These are phyloP conservation scores for Magnusiomyces sp. DNA, from an alignment of 1,139 yeast genomes.

Conservation along the genomic window DNA sequence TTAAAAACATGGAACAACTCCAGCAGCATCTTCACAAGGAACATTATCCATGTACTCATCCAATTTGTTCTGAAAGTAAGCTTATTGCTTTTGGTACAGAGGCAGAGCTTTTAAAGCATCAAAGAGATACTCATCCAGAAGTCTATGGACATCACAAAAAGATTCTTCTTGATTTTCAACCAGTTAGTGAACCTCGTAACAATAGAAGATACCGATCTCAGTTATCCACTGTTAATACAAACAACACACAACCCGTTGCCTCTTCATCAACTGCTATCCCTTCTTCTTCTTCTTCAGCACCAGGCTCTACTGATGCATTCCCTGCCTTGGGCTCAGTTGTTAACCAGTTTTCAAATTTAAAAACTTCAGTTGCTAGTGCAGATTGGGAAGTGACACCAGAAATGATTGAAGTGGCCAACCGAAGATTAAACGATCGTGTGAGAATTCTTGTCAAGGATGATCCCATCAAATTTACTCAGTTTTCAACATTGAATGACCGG, in stretches of 20 bases:
- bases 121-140: slow-evolving; percentile 74
- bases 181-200: slow-evolving; percentile 9
- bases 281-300: slow-evolving; percentile 17
- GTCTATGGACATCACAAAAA: slow-evolving; percentile 30
- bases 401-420: slow-evolving; percentile 41
- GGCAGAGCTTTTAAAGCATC: slow-evolving; percentile 79
- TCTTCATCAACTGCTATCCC: slow-evolving; percentile 18
- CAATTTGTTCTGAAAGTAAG: slow-evolving; percentile 75
- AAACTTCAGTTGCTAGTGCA: slow-evolving; percentile 3
- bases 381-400: slow-evolving; percentile 32
- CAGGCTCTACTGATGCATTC: no score
- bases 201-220: slow-evolving; percentile 53
- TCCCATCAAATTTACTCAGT: slow-evolving; percentile 39
- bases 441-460: slow-evolving; percentile 47
- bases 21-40: slow-evolving; percentile 63
- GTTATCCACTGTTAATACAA: slow-evolving; percentile 43
- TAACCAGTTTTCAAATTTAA: slow-evolving; percentile 5
- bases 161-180: slow-evolving; percentile 23
- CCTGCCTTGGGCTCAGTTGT: slow-evolving; percentile 23
- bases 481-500: slow-evolving; percentile 42
- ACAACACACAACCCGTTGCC: slow-evolving; percentile 15
- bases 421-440: slow-evolving; percentile 77
- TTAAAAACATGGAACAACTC: slow-evolving; percentile 60
- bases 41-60: slow-evolving; percentile 77
- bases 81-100: slow-evolving; percentile 89